phyloP scores from a whole-genome alignment of 768 basidiomycete species.

The Pisolithus marmoratus region DNA sequence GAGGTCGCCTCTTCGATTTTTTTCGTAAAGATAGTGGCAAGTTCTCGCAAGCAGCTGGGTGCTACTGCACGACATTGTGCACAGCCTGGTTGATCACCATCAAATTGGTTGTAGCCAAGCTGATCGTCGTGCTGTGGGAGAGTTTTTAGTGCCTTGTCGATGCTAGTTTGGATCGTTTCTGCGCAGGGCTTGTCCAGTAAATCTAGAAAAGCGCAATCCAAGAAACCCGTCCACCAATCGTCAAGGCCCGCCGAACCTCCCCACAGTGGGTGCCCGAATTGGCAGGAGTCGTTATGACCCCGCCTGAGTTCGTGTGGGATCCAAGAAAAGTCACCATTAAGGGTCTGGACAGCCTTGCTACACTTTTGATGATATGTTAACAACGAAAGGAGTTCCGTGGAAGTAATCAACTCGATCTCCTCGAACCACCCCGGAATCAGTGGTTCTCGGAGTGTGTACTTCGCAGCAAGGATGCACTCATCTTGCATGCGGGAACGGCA shows the following conservation, averaged over 20 bases:
- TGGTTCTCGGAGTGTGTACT: conserved; percentile 20
- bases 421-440: conserved; percentile 16
- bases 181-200: conserved; percentile 16
- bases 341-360: conserved; percentile 4
- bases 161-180: neutral
- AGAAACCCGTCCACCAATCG: conserved; percentile 17
- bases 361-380: conserved; percentile 17
- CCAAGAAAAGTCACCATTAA: conserved; percentile 8
- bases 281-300: neutral
- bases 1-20: conserved; percentile 9
- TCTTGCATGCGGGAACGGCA: conserved; percentile 16
- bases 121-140: neutral
- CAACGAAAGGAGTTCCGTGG: conserved; percentile 20
- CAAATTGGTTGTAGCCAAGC: too few relatives aligned
- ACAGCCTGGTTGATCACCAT: too few relatives aligned
- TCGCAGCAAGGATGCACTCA: conserved; percentile 25
- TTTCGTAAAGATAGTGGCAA: conserved; percentile 5
- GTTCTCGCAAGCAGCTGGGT: conserved; percentile 7
- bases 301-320: neutral
- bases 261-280: too few relatives aligned
- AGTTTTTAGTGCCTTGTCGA: neutral
- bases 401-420: conserved; percentile 24
- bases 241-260: too few relatives aligned
- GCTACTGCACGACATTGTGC: neutral
- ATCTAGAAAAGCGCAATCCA: conserved; percentile 6